Base-by-base conservation (phyloP, 1,284 basidiomycete genomes). In the Ceratobasidium sp. region DNA sequence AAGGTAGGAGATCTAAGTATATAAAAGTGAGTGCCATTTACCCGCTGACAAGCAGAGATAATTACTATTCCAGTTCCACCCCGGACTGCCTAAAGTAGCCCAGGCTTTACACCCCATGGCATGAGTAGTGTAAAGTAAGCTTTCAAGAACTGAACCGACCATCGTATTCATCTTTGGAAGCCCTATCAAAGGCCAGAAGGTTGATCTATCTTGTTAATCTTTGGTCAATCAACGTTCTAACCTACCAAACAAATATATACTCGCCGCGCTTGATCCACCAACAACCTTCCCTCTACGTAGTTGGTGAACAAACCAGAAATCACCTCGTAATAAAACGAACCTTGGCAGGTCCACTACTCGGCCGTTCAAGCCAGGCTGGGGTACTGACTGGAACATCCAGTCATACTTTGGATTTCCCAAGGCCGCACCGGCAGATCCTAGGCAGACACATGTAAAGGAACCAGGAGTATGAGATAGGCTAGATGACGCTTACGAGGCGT, bases 21-120 rank as follows among this genome's bases (percentile, higher is more conserved):
- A 38, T 16, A 26, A n/a, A 21, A 14, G 23, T 59, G 21, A 13
- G 67, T 32, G 9, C 6, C 50, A 57, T 7, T n/a, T 18, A 23
- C 38, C 23, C 1, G 21, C 16, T 18, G 14, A 47, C n/a, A 11
- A 49, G 43, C 3, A 9, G 18, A 14, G 32, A 49, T 23, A 28
- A 16, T 23, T 41, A 59, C 76, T 79, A 41, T 79, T 74, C 77
- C 79, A 82, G 77, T 80, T 81, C 79, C 80, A 82, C 1, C 77
- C 77, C 11, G 30, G 5, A 11, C 59, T 66, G 18, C 74, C 72
- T 21, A 75, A 43, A 35, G 23, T 23, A 3, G 18, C 61, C 74
- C 70, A 75, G 2, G 71, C 74, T 72, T 35, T 35, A 11, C 38
- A 44, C 74, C 73, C 57, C 74, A 74, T 47, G 76, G 76, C 9